Conservation (phyloP, 768 basidiomycete genomes). For the Sistotremastrum suecicum region DNA sequence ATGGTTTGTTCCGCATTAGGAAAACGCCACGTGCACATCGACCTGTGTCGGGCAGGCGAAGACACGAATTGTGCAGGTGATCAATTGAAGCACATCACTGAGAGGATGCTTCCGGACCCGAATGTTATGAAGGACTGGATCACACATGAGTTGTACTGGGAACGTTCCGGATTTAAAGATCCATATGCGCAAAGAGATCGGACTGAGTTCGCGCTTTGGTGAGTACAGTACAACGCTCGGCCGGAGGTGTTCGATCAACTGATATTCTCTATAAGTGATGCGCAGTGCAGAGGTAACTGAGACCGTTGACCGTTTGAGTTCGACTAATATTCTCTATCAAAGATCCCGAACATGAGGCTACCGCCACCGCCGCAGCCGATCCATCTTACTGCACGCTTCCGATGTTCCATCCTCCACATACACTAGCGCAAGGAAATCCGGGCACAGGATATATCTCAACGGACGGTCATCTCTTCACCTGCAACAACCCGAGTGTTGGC, state of each 20-base stretch:
- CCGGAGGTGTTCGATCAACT: neutral
- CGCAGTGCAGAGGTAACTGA: conserved; percentile 42
- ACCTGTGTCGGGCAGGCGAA: conserved; percentile 33
- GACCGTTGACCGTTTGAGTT: no score
- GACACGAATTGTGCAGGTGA: conserved; percentile 24
- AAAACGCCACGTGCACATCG: conserved; percentile 37
- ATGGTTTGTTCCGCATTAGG: conserved; percentile 41
- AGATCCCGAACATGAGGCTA: conserved; percentile 38
- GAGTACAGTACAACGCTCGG: conserved; percentile 8
- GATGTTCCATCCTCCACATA: conserved; percentile 31
- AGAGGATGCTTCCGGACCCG: conserved; percentile 31
- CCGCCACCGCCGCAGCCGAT: conserved; percentile 22
- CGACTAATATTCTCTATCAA: neutral
- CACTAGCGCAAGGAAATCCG: conserved; percentile 13
- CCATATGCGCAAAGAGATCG: conserved; percentile 49
- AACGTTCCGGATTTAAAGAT: conserved; percentile 37
- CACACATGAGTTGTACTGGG: conserved; percentile 42
- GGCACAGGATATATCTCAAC: conserved; percentile 35
- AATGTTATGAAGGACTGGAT: conserved; percentile 36
- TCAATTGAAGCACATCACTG: conserved; percentile 32
- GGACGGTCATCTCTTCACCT: conserved; percentile 42
- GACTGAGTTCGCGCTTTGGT: conserved; percentile 40
- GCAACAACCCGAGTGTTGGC: conserved; percentile 37
- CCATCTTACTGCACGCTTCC: conserved; percentile 43
- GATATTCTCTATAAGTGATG: conserved; percentile 21